A percentile compares a stretch with the other conserved stretches of the same genome.
phyloP scores from a whole-genome alignment of 139 green algal genomes.

The Chlamydomonas incerta region DNA sequence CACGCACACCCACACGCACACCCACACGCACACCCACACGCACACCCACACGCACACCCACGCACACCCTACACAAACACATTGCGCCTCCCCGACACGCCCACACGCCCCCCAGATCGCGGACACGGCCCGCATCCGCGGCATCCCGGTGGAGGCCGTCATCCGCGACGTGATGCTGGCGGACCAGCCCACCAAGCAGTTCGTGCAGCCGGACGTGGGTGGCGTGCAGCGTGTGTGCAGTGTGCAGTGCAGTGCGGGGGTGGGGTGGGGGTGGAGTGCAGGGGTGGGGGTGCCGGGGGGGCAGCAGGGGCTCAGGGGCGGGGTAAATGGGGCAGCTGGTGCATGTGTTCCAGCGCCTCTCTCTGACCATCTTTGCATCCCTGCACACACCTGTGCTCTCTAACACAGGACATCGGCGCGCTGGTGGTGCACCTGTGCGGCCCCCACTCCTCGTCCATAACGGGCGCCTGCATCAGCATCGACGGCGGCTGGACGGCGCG shows the following conservation, averaged over 20 bases:
- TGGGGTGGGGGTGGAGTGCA: neutral
- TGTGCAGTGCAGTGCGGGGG: neutral
- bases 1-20: too few relatives aligned
- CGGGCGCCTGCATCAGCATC: constrained; percentile 83
- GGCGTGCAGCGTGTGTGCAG: neutral
- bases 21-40: too few relatives aligned
- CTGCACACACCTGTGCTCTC: too few relatives aligned
- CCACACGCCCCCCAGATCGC: too few relatives aligned
- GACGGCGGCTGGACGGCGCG: constrained; percentile 77
- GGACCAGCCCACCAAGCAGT: constrained; percentile 73
- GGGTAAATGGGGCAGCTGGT: too few relatives aligned
- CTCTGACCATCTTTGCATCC: too few relatives aligned
- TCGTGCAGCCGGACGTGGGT: constrained; percentile 27
- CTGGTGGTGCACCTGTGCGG: constrained; percentile 84
- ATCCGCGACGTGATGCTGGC: constrained; percentile 87
- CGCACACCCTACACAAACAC: too few relatives aligned
- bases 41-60: too few relatives aligned
- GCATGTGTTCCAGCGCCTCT: too few relatives aligned
- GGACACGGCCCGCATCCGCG: constrained; percentile 72
- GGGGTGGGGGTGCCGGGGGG: too few relatives aligned
- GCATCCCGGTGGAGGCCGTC: constrained; percentile 78
- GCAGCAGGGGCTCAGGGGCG: too few relatives aligned
- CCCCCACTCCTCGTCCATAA: constrained; percentile 80
- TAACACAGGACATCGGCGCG: constrained; percentile 63
- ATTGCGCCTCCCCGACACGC: too few relatives aligned